Evolutionary conservation across 768 basidiomycete species (phyloP), one percentile per base, ranked within the genome.

Genomic region (Trametes meyenii): DNA sequence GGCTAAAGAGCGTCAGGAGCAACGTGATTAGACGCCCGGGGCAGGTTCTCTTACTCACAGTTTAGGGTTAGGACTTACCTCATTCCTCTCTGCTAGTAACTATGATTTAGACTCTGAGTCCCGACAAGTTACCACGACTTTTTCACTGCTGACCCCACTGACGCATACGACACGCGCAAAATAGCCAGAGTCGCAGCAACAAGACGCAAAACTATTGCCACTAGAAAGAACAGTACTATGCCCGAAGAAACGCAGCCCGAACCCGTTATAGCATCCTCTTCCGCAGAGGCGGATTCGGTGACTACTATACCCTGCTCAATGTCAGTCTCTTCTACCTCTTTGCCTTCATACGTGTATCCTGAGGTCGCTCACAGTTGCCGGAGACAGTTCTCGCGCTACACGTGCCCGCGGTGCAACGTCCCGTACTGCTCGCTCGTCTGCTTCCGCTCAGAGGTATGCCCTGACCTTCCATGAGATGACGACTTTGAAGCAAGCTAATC

Each of bases 361-460:
- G 54, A 56, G 13, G 46, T 40, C 23, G 43, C 55, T 60, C 24
- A 52, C 51, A 94, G 92, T 67, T 94, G 92, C 76, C 81, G 78
- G 35, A 80, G 89, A 68, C 88, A 91, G 67, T 81, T 90, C 65
- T 83, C 90, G 17, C 87, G 85, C 69, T 95, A 95, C 73, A 87
- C 85, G 0, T 95, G 93, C 65, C 89, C 93, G 23, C 79, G 79
- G 35, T 95, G 93, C 75, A 94, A 94, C 68, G 75, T 88, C 26
- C 82, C 83, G 0, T 94, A 94, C 67, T 95, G 93, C 75, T 90
- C 90, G 26, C 72, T 94, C 33, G 75, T 77, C 12, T 95, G 93
- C 74, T 95, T 92, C 75, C 85, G 87, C 45, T 88, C 88, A 29
- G 77, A 84, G 74, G 89, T 89, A 73, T 62, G 82, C n/a, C n/a